Conservation (phyloP, 164 flowering plant species). For the Aristolochia contorta region DNA sequence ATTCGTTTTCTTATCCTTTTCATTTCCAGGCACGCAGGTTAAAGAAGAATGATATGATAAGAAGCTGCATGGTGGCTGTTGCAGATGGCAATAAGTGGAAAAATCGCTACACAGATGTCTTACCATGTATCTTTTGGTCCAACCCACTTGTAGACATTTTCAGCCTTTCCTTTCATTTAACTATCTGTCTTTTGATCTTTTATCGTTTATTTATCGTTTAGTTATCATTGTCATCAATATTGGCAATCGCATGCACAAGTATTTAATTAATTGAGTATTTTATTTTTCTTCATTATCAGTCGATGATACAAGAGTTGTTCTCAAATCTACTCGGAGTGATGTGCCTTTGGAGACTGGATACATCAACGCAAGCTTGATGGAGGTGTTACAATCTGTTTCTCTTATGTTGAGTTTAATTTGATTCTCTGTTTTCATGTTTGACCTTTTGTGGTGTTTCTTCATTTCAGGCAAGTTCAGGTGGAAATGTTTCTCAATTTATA, state of each 20-base stretch:
- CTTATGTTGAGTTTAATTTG: background rate
- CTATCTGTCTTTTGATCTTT: background rate
- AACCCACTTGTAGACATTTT: background rate
- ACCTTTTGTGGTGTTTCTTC: background rate
- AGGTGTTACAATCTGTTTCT: slow-evolving; percentile 21
- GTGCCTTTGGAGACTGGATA: slow-evolving; percentile 49
- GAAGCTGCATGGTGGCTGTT: slow-evolving; percentile 55
- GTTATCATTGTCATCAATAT: background rate
- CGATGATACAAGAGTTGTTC: slow-evolving; percentile 65
- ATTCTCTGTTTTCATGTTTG: background rate
- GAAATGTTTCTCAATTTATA: slow-evolving; percentile 55
- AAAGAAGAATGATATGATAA: slow-evolving; percentile 34
- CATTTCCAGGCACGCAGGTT: slow-evolving; percentile 43
- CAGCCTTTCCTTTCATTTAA: background rate
- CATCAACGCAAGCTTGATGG: slow-evolving; percentile 76
- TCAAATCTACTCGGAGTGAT: slow-evolving; percentile 38
- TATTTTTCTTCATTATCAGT: slow-evolving; percentile 31
- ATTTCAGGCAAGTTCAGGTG: slow-evolving; percentile 47
- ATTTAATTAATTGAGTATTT: slow-evolving; percentile 1
- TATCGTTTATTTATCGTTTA: background rate
- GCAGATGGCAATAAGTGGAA: slow-evolving; percentile 44
- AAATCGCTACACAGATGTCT: slow-evolving; percentile 66
- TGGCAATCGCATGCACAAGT: background rate
- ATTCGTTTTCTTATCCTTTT: background rate
- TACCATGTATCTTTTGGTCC: slow-evolving; percentile 47